Conservation (phyloP, 306 rosid genomes). For the Citrullus mucosospermus region DNA sequence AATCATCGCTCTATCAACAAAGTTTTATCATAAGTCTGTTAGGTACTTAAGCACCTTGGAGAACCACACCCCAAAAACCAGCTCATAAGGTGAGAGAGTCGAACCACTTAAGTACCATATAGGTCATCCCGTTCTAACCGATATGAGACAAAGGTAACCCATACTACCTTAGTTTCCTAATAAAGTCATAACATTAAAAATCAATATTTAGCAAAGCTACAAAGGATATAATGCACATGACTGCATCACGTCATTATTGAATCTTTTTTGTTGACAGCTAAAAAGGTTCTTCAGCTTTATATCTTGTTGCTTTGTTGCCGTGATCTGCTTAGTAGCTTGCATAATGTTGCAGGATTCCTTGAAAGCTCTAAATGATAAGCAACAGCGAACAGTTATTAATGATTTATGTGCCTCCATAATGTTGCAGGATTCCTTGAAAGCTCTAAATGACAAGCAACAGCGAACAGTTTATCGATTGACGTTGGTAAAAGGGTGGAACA, state of each 20-base stretch:
- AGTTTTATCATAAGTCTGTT: background rate
- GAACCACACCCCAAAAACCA: too few relatives aligned
- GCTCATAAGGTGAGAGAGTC: too few relatives aligned
- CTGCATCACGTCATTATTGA: background rate
- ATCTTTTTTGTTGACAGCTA: background rate
- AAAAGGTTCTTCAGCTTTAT: background rate
- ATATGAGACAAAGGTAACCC: too few relatives aligned
- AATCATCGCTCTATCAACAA: background rate
- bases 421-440: conserved; percentile 74
- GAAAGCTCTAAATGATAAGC: conserved; percentile 66
- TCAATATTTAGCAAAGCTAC: background rate
- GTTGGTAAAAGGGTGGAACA: conserved; percentile 93
- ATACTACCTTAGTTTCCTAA: too few relatives aligned
- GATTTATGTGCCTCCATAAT: conserved; percentile 10
- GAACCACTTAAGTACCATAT: too few relatives aligned
- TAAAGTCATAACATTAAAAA: background rate
- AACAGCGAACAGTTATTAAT: conserved; percentile 66
- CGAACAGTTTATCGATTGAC: conserved; percentile 96
- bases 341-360: conserved; percentile 57
- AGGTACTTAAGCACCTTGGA: too few relatives aligned
- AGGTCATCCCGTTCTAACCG: too few relatives aligned
- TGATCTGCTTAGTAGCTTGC: background rate
- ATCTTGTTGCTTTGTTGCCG: background rate
- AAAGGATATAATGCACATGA: background rate
- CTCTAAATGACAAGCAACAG: conserved; percentile 76